Evolutionary conservation across 148 eudicot species (phyloP), one percentile per base, ranked within the genome.

Genomic region (Drosera capensis): DNA sequence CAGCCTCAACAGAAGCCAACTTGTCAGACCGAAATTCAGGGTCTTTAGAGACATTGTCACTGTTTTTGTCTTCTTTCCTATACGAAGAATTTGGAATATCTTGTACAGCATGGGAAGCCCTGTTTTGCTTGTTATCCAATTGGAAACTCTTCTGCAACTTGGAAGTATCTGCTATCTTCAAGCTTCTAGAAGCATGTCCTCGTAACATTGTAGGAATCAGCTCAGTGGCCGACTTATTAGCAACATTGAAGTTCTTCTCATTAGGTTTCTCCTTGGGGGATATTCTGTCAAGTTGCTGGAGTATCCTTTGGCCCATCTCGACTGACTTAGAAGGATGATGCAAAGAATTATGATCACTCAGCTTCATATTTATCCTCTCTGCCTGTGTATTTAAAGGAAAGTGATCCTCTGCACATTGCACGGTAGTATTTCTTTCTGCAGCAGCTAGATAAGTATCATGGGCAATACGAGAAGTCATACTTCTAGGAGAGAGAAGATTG

Each of bases 211-310:
- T 55, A 12, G 75, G 57, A 22, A 70, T 49, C 68, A 62, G 53
- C 51, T 56, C 65, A 25, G 50, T 20, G 19, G 77, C 59, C 37
- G 74, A 63, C 45, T 51, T 62, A 28, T 37, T 51, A 5, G 35
- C 48, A 49, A 56, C 37, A 48, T 46, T 57, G 17, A 46, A 21
- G 37, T 66, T 75, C 59, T 66, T 68, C 8, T 64, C 80, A 5
- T 73, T 39, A 43, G 74, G 65, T 48, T 75, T 83, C 35, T 78
- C 83, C 66, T 78, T 76, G 15, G 95, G 85, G 29, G 93, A 80
- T 23, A 60, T 64, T 39, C 78, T 81, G 45, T 90, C 93, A 51
- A 85, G 85, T 17, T 75, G 80, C 65, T 76, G 67, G 42, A 85
- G 64, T 50, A 81, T 92, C 58, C 64, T 81, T 45, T 72, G 51